Evolutionary conservation across 495 filamentous ascomycete species (phyloP).

Genomic region (Neurospora discreta): DNA sequence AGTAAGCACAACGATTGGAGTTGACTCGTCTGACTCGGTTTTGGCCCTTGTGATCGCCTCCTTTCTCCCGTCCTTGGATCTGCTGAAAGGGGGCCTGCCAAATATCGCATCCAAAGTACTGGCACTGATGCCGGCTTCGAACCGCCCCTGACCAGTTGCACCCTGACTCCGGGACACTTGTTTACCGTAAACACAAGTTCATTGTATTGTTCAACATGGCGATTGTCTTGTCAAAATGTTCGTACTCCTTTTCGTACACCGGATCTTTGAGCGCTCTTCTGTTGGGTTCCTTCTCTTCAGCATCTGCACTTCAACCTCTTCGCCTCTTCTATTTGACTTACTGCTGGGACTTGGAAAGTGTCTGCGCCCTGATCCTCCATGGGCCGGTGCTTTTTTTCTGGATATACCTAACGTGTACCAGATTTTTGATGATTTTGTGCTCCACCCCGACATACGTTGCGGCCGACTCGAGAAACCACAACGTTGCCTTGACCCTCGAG

Average conservation of each 20-base stretch:
- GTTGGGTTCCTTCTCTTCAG: neutral
- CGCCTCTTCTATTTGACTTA: constrained; percentile 1
- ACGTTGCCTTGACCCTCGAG: constrained; percentile 55
- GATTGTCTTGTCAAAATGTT: constrained; percentile 55
- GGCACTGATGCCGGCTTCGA: neutral
- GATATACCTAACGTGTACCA: constrained; percentile 47
- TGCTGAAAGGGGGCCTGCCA: neutral
- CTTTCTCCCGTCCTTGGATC: neutral
- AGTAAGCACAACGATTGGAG: neutral
- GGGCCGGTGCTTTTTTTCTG: neutral
- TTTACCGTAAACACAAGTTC: constrained; percentile 54
- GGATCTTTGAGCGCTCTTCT: neutral
- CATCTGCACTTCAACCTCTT: neutral
- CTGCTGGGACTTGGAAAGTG: constrained; percentile 1
- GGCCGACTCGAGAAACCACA: constrained; percentile 67
- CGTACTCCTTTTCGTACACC: constrained; percentile 21
- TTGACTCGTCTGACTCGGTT: neutral
- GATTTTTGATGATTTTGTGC: constrained; percentile 67
- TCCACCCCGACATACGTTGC: constrained; percentile 56
- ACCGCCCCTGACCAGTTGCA: neutral
- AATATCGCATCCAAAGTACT: neutral
- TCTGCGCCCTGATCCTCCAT: neutral
- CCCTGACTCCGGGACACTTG: constrained; percentile 15
- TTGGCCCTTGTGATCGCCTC: neutral
- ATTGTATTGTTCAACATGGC: constrained; percentile 63